Evolutionary conservation across 73 alveolate genomes (phyloP).

Genomic region (Stentor roeselii): DNA sequence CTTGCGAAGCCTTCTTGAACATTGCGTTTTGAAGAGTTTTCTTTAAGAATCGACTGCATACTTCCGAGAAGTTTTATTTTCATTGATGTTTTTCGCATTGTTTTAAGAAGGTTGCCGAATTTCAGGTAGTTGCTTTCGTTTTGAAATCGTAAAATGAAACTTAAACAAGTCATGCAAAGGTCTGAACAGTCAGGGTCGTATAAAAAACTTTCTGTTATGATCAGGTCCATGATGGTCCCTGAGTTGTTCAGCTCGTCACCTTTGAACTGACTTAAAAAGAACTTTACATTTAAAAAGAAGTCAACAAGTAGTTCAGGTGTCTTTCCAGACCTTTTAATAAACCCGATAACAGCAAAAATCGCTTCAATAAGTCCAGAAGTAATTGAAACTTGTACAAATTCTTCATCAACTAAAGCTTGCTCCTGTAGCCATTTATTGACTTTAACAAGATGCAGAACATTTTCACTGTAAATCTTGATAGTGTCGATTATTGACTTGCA

Average conservation of each 20-base stretch:
- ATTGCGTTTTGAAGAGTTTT: background rate
- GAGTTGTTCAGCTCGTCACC: background rate
- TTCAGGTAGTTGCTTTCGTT: background rate
- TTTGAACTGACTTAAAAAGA: background rate
- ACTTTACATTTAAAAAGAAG: background rate
- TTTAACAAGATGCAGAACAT: background rate
- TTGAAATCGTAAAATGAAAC: background rate
- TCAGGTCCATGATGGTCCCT: background rate
- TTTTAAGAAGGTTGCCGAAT: background rate
- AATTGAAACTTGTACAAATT: background rate
- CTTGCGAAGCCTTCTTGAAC: background rate
- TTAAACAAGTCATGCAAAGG: background rate
- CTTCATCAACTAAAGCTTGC: background rate
- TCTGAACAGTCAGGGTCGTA: conserved; percentile 8
- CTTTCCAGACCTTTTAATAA: background rate
- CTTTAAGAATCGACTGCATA: conserved; percentile 1
- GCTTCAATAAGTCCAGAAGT: background rate
- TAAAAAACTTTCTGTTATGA: background rate
- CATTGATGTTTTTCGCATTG: background rate
- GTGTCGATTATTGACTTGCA: conserved; percentile 10
- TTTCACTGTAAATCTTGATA: conserved; percentile 2
- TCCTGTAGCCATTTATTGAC: conserved; percentile 2
- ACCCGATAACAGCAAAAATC: background rate
- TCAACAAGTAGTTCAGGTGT: background rate
- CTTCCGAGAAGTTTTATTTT: background rate